Base-by-base conservation (phyloP, 1,284 basidiomycete genomes). In the Cryptococcus hybrid region DNA sequence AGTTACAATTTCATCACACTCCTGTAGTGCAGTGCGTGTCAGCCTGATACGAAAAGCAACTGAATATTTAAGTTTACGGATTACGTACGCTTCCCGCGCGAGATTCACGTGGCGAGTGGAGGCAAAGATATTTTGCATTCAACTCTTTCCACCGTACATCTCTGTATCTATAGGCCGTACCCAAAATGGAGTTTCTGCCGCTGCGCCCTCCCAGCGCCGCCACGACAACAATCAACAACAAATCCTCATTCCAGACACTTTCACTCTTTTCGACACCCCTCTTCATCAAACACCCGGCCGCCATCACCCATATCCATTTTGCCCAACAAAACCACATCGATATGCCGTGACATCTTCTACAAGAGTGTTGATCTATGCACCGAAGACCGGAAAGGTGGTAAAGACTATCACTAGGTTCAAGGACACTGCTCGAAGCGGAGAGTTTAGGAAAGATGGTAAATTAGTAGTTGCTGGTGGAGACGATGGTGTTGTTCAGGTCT, bases 351-450 rank as follows among this genome's bases (percentile, higher is more conserved):
- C 93, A 36, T 89, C 93, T 1, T 93, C 92, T 0, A 91, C 93
- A 0, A 84, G 94, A 59, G 88, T 99, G 1, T 90, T 99, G 77
- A 90, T 99, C 72, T 98, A 98, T 78, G 92, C 92, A 13, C 92
- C 93, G 38, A 86, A 90, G 59, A 98, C 94, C 7, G 91, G 94
- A 76, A 92, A 94, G 75, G 87, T 97, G 44, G 89, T 88, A 13
- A 99, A 99, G 81, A 96, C 92, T 0, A 93, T 99, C 60, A 89
- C 92, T 35, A 82, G 96, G 38, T 99, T 99, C 81, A 96, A 96
- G 77, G 95, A 98, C 71, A 88, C 95, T 37, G 94, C 94, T 1
- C 82, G 93, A 58, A 88, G 89, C 66, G 93, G 88, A 11, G 84
- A 85, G 68, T 92, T 97, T 59, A 84, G 96, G 54, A 84, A 84